Evolutionary conservation across 2,329 filamentous ascomycete species (phyloP).

Genomic region (Elsinoe batatas): DNA sequence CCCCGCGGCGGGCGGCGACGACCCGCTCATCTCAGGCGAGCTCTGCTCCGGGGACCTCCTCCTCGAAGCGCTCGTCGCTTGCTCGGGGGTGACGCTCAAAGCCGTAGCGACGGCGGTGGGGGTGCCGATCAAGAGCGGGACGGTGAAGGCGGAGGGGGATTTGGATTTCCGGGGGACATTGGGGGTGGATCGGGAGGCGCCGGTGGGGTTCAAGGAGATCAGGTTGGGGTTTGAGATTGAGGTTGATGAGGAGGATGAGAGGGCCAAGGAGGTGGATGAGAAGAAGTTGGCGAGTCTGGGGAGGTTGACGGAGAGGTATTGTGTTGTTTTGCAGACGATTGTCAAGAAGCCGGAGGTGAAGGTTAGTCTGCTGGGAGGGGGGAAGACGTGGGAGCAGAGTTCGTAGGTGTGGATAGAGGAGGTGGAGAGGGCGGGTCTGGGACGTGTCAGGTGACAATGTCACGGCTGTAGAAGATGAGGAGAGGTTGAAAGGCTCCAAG

Average conservation of each 20-base stretch:
- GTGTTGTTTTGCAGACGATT: conserved; percentile 36
- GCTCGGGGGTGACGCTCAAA: conserved; percentile 42
- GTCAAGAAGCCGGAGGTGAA: conserved; percentile 29
- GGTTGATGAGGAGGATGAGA: conserved; percentile 25
- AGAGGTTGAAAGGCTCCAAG: too few relatives aligned
- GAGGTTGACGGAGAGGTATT: conserved; percentile 42
- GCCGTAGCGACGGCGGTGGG: conserved; percentile 40
- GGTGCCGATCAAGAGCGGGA: conserved; percentile 35
- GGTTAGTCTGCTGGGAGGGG: conserved; percentile 24
- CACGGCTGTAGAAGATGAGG: too few relatives aligned
- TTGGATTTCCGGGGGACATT: conserved; percentile 41
- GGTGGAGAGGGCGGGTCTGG: conserved; percentile 12
- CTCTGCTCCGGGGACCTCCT: conserved; percentile 43
- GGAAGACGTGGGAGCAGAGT: conserved; percentile 24
- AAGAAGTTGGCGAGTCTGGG: conserved; percentile 37
- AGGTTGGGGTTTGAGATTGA: conserved; percentile 36
- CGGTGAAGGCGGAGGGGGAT: conserved; percentile 37
- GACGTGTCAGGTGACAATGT: neutral
- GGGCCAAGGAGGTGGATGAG: conserved; percentile 30
- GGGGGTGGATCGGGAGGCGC: conserved; percentile 38
- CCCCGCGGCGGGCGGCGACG: conserved; percentile 38
- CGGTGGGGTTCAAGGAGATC: conserved; percentile 40
- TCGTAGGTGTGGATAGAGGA: conserved; percentile 20
- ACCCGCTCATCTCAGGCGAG: conserved; percentile 35
- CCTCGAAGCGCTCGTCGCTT: conserved; percentile 41